A percentile compares a stretch with the other conserved stretches of the same genome.
phyloP scores from a whole-genome alignment of 768 basidiomycete genomes.

The Calvatia gigantea region DNA sequence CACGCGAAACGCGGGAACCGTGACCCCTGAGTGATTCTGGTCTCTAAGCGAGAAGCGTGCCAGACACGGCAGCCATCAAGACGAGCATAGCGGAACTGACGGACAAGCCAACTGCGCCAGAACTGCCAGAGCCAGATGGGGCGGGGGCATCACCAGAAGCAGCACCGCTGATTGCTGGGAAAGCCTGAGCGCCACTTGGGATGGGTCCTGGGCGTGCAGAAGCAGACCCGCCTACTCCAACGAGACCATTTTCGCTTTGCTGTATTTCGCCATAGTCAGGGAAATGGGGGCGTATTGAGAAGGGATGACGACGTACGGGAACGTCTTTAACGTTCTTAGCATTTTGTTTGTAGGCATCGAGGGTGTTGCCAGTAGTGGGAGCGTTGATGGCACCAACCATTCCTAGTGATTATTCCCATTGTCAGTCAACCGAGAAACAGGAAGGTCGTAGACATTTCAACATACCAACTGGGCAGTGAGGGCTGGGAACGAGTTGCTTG shows the following conservation, averaged over 20 bases:
- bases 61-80: conserved; percentile 1
- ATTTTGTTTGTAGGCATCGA: conserved; percentile 29
- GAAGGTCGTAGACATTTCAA: background rate
- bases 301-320: conserved; percentile 26
- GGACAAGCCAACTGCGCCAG: background rate
- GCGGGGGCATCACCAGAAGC: conserved; percentile 16
- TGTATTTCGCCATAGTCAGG: conserved; percentile 11
- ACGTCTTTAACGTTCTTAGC: conserved; percentile 27
- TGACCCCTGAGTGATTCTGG: background rate
- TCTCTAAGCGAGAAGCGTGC: conserved; percentile 9
- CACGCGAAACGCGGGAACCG: background rate
- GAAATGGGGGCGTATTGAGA: background rate
- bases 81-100: background rate
- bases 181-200: conserved; percentile 27
- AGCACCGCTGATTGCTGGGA: conserved; percentile 15
- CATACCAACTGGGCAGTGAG: conserved; percentile 38
- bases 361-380: conserved; percentile 40
- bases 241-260: conserved; percentile 40
- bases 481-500: conserved; percentile 36
- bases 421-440: background rate
- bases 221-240: conserved; percentile 46
- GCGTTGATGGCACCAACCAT: conserved; percentile 56
- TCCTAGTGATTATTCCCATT: conserved; percentile 19
- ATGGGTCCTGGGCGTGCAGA: conserved; percentile 39
- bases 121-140: conserved; percentile 12